Base-by-base conservation (phyloP, 768 basidiomycete species). In the Phlegmacium glaucopus region DNA sequence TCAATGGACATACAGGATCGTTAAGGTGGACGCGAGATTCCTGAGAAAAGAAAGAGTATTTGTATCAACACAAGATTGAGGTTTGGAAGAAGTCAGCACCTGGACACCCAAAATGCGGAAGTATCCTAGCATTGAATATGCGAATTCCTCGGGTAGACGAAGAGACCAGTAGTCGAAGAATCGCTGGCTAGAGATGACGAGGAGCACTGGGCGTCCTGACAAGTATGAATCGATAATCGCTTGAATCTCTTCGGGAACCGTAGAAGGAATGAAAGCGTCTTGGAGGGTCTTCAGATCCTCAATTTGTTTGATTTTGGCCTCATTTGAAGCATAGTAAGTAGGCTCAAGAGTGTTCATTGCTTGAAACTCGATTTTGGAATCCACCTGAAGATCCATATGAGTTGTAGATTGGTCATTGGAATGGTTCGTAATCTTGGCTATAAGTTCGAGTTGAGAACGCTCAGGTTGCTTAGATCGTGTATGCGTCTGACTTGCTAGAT, bases 41-140 rank as follows among this genome's bases (percentile, higher is more conserved):
- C 63, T 65, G 48, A 15, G 22, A 42, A 25, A 39, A 39, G 18
- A 3, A 22, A 11, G 32, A 34, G 10, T 34, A 15, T 45, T 18
- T 39, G 9, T 11, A 39, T 45, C 22, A 26, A 35, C 15, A 15
- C 4, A 29, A n/a, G 9, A 11, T 32, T 8, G 16, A 45, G 36
- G 6, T 8, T 3, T 15, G 25, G 36, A 17, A 12, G 34, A 47
- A 48, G 22, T 22, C 54, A 63, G 50, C 39, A 72, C 79, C 57
- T 63, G 61, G 6, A 78, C 54, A 10, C 63, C 59, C 12, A 70
- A 60, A 45, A 82, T 54, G 27, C 64, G 66, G 52, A 77, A 80
- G 35, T 70, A 71, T 0, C 80, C 80, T 58, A 81, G 59, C 53
- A 72, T 73, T 34, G 57, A 59, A 52, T 67, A 76, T 11, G 59